Evolutionary conservation across 768 basidiomycete genomes (phyloP).

Genomic region (Mycena pura): DNA sequence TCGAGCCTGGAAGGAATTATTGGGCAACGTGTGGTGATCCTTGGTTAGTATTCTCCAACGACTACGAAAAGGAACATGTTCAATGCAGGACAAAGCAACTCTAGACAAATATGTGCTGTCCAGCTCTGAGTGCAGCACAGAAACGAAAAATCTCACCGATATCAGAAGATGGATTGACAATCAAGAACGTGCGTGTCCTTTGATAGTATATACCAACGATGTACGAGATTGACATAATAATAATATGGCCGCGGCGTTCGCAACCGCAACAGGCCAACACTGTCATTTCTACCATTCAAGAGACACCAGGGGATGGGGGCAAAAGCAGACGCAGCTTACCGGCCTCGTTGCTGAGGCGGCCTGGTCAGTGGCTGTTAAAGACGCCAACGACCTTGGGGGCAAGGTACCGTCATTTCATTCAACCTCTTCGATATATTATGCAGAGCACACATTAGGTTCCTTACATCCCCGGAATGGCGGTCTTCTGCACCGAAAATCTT

Average conservation of each 20-base stretch:
- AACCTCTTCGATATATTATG: neutral
- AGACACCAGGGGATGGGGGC: neutral
- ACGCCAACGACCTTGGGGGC: slow-evolving; percentile 6
- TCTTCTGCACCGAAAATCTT: slow-evolving; percentile 15
- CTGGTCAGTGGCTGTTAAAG: slow-evolving; percentile 6
- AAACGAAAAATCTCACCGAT: slow-evolving; percentile 1
- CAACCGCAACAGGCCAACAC: slow-evolving; percentile 5
- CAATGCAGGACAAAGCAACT: neutral
- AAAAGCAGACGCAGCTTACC: neutral
- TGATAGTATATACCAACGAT: slow-evolving; percentile 5
- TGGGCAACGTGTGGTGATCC: slow-evolving; percentile 10
- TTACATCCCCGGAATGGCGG: slow-evolving; percentile 18
- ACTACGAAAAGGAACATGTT: slow-evolving; percentile 2
- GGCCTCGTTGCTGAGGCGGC: slow-evolving; percentile 3
- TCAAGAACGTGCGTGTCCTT: neutral
- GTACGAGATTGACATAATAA: slow-evolving; percentile 11
- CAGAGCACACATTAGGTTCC: neutral
- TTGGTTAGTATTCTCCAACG: neutral
- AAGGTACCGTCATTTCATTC: neutral
- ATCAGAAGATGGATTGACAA: slow-evolving; percentile 7
- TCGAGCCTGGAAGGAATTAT: slow-evolving; percentile 26
- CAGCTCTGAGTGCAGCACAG: neutral
- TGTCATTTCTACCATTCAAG: slow-evolving; percentile 8
- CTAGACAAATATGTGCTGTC: slow-evolving; percentile 15
- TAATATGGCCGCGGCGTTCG: slow-evolving; percentile 12